A percentile compares a stretch with the other conserved stretches of the same genome.
Evolutionary conservation across 2,329 filamentous ascomycete genomes (phyloP).

Genomic region (Clonostachys sp.): DNA sequence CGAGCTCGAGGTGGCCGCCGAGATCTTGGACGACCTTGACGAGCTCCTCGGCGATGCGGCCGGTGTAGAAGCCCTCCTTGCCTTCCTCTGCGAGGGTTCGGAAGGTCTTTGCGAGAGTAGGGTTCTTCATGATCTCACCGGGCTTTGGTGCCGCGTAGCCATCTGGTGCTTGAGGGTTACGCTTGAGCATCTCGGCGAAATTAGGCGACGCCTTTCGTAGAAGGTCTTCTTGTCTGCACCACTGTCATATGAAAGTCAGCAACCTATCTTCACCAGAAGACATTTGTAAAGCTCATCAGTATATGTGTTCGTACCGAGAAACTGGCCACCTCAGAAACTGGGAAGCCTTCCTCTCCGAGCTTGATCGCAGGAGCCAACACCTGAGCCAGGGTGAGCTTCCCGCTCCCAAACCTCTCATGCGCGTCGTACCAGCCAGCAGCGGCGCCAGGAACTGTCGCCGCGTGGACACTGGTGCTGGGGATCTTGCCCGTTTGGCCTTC

Average conservation of each 20-base stretch:
- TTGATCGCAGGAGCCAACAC: constrained; percentile 80
- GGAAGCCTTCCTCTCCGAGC: constrained; percentile 83
- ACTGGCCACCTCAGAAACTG: constrained; percentile 76
- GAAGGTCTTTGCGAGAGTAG: constrained; percentile 77
- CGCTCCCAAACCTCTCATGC: constrained; percentile 83
- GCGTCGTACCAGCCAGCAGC: constrained; percentile 92
- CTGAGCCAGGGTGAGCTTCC: constrained; percentile 71
- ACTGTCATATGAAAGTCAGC: constrained; percentile 43
- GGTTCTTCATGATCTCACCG: constrained; percentile 88
- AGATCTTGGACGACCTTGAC: constrained; percentile 72
- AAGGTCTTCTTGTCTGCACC: constrained; percentile 58
- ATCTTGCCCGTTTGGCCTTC: constrained; percentile 55
- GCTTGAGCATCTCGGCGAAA: constrained; percentile 80
- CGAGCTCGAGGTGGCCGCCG: constrained; percentile 73
- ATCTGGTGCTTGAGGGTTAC: constrained; percentile 60
- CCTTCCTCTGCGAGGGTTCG: constrained; percentile 72
- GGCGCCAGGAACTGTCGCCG: constrained; percentile 85
- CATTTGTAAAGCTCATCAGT: neutral
- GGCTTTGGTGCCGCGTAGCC: constrained; percentile 71
- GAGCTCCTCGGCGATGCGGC: constrained; percentile 75
- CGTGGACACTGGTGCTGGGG: constrained; percentile 71
- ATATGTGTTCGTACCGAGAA: constrained; percentile 51
- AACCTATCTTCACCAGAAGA: constrained; percentile 1
- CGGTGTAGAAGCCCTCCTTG: constrained; percentile 88
- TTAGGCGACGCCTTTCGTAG: constrained; percentile 79